Base-by-base conservation (phyloP, 1,284 basidiomycete genomes). In the Calocybe gambosa region DNA sequence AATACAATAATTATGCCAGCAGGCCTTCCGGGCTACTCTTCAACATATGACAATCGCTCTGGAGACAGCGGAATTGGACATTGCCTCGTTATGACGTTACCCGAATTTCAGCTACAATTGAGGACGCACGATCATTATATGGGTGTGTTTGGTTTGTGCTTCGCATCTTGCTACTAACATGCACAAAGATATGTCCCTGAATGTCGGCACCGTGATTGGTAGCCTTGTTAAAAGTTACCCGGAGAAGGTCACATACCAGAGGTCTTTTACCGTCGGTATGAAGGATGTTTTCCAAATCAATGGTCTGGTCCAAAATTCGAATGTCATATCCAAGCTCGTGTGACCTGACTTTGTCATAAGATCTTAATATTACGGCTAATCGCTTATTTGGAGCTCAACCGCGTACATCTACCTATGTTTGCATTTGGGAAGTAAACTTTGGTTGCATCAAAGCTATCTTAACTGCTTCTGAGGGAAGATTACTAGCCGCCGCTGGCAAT, bases 321-420 rank as follows among this genome's bases (percentile, higher is more conserved):
- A 47, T 13, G 6, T 21, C 12, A 59, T 59, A 66, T 46, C 50
- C 66, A 42, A 16, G 16, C 50, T 33, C n/a, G n/a, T 43, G 15
- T 50, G n/a, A 49, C 31, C 9, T 38, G 21, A 20, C 8, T 45
- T 47, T 13, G 9, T 23, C 34, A 26, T 18, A 36, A 90, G 88
- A 88, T 7, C 64, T 95, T 50, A 80, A 88, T 49, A 78, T 96
- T 46, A 79, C 80, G 19, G 85, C 89, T 1, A 82, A 94, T 60
- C 80, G 93, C 28, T 67, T 96, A 10, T 93, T 95, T 58, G 93
- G 93, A 3, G 88, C 89, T 8, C 80, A 82, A 48, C 93, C 93
- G 1, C 75, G 77, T n/a, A 88, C 85, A 0, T 68, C 85, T 0
- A 85, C 91, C 0, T 96, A 96, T 59, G 70, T 93, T 6, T 95